Evolutionary conservation across 495 filamentous ascomycete genomes (phyloP).

Genomic region (Penicillium canariense): DNA sequence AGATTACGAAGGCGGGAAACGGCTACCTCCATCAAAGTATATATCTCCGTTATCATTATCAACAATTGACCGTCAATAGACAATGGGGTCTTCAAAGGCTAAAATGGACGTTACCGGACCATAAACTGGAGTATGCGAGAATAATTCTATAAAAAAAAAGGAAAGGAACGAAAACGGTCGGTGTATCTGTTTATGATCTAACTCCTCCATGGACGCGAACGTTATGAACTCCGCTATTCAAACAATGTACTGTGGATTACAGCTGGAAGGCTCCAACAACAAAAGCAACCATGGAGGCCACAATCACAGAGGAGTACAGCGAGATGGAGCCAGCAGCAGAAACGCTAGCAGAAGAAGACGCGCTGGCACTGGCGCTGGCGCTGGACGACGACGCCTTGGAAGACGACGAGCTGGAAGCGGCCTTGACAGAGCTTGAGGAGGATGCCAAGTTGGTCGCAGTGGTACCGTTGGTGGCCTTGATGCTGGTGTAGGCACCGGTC

Average conservation of each 20-base stretch:
- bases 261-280: slow-evolving; percentile 26
- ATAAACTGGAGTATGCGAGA: no score
- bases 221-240: not conserved
- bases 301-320: slow-evolving; percentile 9
- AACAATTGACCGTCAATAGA: not conserved
- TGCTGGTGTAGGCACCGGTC: slow-evolving; percentile 68
- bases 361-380: slow-evolving; percentile 3
- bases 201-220: not conserved
- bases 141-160: no score
- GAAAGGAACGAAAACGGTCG: slow-evolving; percentile 2
- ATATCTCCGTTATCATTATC: not conserved
- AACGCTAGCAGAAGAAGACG: slow-evolving; percentile 5
- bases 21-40: not conserved
- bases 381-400: slow-evolving; percentile 10
- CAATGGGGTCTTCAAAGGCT: no score
- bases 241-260: slow-evolving; percentile 8
- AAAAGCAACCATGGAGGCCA: slow-evolving; percentile 21
- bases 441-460: slow-evolving; percentile 14
- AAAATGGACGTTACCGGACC: no score
- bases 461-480: slow-evolving; percentile 48
- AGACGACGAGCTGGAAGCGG: slow-evolving; percentile 10
- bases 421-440: slow-evolving; percentile 1
- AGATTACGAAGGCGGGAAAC: no score
- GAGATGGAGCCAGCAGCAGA: slow-evolving; percentile 8
- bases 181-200: slow-evolving; percentile 9